phyloP scores from a whole-genome alignment of 352 stramenopile genomes.

The Phytophthora ohioensis region DNA sequence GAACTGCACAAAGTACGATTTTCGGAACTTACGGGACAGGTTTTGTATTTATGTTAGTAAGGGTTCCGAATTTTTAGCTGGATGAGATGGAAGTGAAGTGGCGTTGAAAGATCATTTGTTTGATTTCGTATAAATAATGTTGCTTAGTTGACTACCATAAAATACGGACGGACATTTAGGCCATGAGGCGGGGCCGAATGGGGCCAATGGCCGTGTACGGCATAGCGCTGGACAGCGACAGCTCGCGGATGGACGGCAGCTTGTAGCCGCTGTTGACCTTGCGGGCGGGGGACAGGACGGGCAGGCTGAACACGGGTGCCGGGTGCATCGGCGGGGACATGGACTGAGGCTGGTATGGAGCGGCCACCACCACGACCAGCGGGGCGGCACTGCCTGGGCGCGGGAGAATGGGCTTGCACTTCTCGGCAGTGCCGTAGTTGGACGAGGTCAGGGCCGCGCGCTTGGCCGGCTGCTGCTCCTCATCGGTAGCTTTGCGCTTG shows the following conservation, averaged over 20 bases:
- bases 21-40: background rate
- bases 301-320: conserved; percentile 36
- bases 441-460: conserved; percentile 36
- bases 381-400: conserved; percentile 25
- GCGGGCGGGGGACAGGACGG: conserved; percentile 52
- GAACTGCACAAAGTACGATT: conserved; percentile 20
- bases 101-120: background rate
- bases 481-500: conserved; percentile 59
- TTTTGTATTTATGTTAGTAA: background rate
- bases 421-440: conserved; percentile 45
- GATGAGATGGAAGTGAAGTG: background rate
- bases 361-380: conserved; percentile 10
- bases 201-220: conserved; percentile 28
- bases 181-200: conserved; percentile 53
- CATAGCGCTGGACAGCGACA: conserved; percentile 48
- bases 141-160: conserved; percentile 31
- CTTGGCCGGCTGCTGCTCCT: conserved; percentile 52
- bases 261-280: conserved; percentile 56
- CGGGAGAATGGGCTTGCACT: conserved; percentile 77
- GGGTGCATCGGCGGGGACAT: conserved; percentile 36
- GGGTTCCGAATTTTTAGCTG: conserved; percentile 3
- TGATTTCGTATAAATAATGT: conserved; percentile 42
- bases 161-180: conserved; percentile 38
- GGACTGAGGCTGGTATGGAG: conserved; percentile 19
- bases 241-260: conserved; percentile 63